Percentiles rank a stretch among this genome's conserved stretches.
Evolutionary conservation across 192 early-diverging fungal species (phyloP).

Genomic region (Rhizoclosmatium sp.): DNA sequence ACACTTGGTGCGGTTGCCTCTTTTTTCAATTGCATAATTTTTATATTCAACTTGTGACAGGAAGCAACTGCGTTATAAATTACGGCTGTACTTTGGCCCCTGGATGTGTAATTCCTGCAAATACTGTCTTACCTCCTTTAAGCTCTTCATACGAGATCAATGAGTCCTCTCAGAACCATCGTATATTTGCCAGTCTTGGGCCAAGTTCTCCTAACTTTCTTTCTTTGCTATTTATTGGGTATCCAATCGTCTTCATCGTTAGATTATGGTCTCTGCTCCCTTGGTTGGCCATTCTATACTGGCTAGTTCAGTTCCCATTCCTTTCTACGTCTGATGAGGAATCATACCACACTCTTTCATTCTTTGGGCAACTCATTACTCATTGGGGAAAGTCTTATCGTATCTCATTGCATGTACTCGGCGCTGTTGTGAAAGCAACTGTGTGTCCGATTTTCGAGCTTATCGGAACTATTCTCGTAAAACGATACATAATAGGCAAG

Average conservation of each 20-base stretch:
- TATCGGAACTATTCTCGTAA: constrained; percentile 36
- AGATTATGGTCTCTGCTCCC: constrained; percentile 42
- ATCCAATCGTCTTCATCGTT: constrained; percentile 38
- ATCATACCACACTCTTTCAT: constrained; percentile 40
- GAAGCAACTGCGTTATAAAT: constrained; percentile 40
- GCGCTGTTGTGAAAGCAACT: constrained; percentile 33
- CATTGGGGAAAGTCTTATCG: constrained; percentile 39
- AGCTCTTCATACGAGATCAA: constrained; percentile 45
- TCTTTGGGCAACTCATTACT: constrained; percentile 2
- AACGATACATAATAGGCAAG: constrained; percentile 34
- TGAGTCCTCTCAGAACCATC: constrained; percentile 25
- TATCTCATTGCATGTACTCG: constrained; percentile 47
- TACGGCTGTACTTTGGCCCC: constrained; percentile 44
- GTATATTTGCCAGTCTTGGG: constrained; percentile 29
- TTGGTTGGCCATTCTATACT: constrained; percentile 44
- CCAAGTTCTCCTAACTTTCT: constrained; percentile 12
- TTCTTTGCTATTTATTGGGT: constrained; percentile 37
- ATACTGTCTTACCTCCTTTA: constrained; percentile 47
- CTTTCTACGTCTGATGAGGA: constrained; percentile 28
- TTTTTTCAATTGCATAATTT: not conserved
- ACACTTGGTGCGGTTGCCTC: constrained; percentile 34
- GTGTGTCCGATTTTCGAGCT: constrained; percentile 45
- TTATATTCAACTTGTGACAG: not conserved
- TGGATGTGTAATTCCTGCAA: constrained; percentile 45
- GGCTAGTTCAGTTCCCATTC: constrained; percentile 43